Base-by-base conservation (phyloP, 2,329 filamentous ascomycete species). In the Aspergillus piperis region DNA sequence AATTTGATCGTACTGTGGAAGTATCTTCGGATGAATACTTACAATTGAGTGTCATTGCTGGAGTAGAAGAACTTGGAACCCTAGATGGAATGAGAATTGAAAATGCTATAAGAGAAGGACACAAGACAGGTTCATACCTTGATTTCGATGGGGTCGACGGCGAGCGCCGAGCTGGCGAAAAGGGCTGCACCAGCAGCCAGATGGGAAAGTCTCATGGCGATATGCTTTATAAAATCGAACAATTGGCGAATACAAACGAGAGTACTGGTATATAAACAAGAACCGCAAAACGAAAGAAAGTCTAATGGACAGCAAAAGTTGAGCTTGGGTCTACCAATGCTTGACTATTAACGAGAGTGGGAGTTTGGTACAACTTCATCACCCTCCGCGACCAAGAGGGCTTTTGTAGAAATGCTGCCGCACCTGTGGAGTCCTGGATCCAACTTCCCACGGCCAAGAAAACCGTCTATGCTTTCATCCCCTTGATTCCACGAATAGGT, bases 31-130 rank as follows among this genome's bases (percentile, higher is more conserved):
- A 2, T 8, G 10, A 17, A 23, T 17, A 54, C 65, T n/a, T 58
- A 67, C 65, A 90, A 90, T 80, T 90, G 84, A 19, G 86, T 88
- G 72, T 88, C 88, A 76, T 88, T 89, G 75, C 87, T 89, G 77
- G 90, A 83, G 83, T 90, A 92, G 84, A 94, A 96, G 84, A 96
- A 93, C 78, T 94, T 92, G 73, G 85, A 85, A 66, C 90, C 88
- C 84, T 44, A 36, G 32, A 36, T 5, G 32, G 32, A 36, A 36
- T 92, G 23, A 36, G 32, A 11, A 36, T 13, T 36, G 4, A 11
- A 36, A 15, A 30, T 30, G 3, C 30, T 36, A 13, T 5, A 15
- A 21, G 32, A 30, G 13, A 59, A 48, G 23, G n/a, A 17, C 1
- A 19, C 23, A 32, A 15, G 30, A 30, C 1, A 10, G 38, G 39